Percentiles rank a stretch among this genome's conserved stretches.
Evolutionary conservation across 2,329 filamentous ascomycete species (phyloP).

Genomic region (Cordyceps militaris): DNA sequence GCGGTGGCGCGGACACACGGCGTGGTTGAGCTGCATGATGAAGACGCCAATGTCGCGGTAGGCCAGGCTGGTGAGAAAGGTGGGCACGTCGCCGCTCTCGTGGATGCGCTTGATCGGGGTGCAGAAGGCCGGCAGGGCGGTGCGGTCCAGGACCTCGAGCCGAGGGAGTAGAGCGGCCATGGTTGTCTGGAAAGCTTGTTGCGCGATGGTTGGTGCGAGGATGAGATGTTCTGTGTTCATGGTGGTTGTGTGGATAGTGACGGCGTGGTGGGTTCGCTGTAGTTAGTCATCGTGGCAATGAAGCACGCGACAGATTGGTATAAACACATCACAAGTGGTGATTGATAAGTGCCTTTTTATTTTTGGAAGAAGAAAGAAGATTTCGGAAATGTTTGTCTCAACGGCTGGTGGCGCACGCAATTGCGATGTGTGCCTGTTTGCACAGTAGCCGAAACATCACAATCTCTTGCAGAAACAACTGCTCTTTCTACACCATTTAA

Average conservation of each 20-base stretch:
- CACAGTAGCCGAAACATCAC: background rate
- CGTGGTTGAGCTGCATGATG: slow-evolving; percentile 80
- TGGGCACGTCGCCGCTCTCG: slow-evolving; percentile 71
- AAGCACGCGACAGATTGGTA: background rate
- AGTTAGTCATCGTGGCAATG: slow-evolving; percentile 6
- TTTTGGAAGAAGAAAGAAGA: background rate
- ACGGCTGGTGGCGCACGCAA: background rate
- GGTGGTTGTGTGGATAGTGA: background rate
- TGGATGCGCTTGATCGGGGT: slow-evolving; percentile 75
- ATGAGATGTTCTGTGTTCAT: background rate
- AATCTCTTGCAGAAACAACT: background rate
- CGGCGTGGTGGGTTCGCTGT: background rate
- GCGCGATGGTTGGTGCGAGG: background rate
- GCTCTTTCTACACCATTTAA: background rate
- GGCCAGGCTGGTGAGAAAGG: slow-evolving; percentile 72
- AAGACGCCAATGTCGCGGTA: slow-evolving; percentile 86
- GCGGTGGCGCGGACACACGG: slow-evolving; percentile 66
- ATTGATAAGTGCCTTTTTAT: background rate
- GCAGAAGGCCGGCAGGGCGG: slow-evolving; percentile 47
- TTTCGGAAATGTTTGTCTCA: background rate
- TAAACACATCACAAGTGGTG: background rate
- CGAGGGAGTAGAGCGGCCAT: slow-evolving; percentile 19
- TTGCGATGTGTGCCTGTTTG: background rate
- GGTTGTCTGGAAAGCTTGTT: background rate
- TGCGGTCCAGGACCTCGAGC: slow-evolving; percentile 43